Evolutionary conservation across 2,329 filamentous ascomycete species (phyloP).

Genomic region (Exophiala oligosperma): DNA sequence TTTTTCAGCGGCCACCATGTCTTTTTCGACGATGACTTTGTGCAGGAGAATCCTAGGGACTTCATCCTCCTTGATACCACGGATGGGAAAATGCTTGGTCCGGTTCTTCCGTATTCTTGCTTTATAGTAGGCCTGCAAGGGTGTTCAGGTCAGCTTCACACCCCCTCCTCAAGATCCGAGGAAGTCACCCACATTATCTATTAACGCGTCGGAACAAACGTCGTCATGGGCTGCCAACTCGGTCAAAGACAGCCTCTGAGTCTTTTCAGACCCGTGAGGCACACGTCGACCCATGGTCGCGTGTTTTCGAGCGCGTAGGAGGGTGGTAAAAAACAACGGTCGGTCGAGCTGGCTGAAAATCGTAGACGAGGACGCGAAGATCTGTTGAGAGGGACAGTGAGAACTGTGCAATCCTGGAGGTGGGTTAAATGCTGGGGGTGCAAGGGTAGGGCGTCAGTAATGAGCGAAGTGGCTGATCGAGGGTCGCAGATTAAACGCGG

Average conservation of each 20-base stretch:
- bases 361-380: background rate
- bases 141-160: slow-evolving; percentile 12
- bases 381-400: background rate
- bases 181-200: slow-evolving; percentile 76
- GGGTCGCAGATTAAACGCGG: slow-evolving; percentile 10
- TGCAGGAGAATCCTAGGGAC: slow-evolving; percentile 61
- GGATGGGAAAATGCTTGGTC: slow-evolving; percentile 78
- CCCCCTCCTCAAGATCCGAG: slow-evolving; percentile 9
- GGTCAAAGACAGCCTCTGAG: slow-evolving; percentile 76
- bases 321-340: background rate
- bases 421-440: background rate
- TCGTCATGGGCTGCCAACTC: slow-evolving; percentile 94
- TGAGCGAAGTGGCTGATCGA: slow-evolving; percentile 22
- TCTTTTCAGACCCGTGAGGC: slow-evolving; percentile 22
- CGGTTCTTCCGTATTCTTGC: slow-evolving; percentile 93
- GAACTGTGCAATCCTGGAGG: background rate
- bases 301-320: slow-evolving; percentile 1
- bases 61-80: slow-evolving; percentile 70
- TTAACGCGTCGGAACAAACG: slow-evolving; percentile 87
- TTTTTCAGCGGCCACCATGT: slow-evolving; percentile 68
- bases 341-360: background rate
- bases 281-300: slow-evolving; percentile 27
- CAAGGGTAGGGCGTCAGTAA: slow-evolving; percentile 3
- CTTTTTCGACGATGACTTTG: slow-evolving; percentile 72
- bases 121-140: slow-evolving; percentile 84